A percentile compares a stretch with the other conserved stretches of the same genome.
These are phyloP conservation scores for Ananas comosus DNA, from an alignment of 176 grass and related monocot species.

Conservation along the genomic window DNA sequence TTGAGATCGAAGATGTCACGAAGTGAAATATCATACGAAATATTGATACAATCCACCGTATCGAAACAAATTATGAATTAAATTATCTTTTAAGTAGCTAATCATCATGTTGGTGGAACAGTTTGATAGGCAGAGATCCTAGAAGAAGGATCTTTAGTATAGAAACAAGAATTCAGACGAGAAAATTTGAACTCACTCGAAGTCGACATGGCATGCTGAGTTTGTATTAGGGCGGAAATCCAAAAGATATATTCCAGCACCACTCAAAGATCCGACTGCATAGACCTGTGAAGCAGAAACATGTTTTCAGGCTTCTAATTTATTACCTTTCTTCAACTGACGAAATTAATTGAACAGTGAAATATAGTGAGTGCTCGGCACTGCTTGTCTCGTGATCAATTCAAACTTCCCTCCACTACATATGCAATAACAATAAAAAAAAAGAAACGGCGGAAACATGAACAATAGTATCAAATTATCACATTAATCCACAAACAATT, in stretches of 20 bases:
- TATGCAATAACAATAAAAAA: not conserved
- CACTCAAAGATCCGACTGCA: slow-evolving; percentile 66
- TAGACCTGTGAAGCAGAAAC: slow-evolving; percentile 47
- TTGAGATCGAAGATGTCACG: not conserved
- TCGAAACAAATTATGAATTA: not conserved
- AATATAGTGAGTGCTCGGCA: not conserved
- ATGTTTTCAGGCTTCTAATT: not conserved
- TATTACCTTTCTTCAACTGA: not conserved
- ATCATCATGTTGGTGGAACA: not conserved
- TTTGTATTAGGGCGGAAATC: slow-evolving; percentile 76
- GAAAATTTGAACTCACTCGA: slow-evolving; percentile 47
- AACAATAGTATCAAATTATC: not conserved
- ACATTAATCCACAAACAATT: not conserved
- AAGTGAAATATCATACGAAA: not conserved
- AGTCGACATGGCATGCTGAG: slow-evolving; percentile 71
- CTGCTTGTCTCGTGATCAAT: not conserved
- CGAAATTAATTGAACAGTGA: too few species aligned
- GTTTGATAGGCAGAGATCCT: not conserved
- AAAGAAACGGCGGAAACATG: not conserved
- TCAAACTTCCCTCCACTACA: not conserved
- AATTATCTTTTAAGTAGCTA: not conserved
- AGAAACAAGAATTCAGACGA: slow-evolving; percentile 5
- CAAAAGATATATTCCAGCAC: slow-evolving; percentile 56
- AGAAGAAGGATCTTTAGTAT: too few species aligned
- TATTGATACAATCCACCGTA: not conserved